These are phyloP conservation scores for Parastagonospora nodorum DNA, from an alignment of 2,329 filamentous ascomycete species.

Conservation along the genomic window DNA sequence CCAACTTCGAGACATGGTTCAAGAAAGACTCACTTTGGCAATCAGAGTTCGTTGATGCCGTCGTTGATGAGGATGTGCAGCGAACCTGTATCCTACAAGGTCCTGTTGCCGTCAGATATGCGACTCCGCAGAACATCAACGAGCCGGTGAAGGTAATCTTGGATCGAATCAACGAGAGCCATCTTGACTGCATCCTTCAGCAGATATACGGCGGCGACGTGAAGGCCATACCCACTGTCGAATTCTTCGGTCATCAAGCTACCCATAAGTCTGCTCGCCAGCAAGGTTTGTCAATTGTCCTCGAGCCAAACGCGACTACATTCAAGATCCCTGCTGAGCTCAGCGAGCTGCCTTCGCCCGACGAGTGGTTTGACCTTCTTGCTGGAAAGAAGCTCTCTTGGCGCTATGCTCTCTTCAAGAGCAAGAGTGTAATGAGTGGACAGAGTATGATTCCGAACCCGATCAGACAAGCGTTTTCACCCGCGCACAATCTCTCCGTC, in stretches of 20 bases:
- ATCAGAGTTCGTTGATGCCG: conserved; percentile 45
- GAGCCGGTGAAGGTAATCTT: conserved; percentile 19
- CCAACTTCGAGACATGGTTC: conserved; percentile 47
- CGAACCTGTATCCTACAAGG: conserved; percentile 46
- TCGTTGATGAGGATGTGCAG: conserved; percentile 40
- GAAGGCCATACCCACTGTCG: conserved; percentile 11
- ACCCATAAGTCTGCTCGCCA: conserved; percentile 6
- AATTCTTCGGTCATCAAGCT: conserved; percentile 17
- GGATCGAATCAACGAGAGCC: conserved; percentile 13
- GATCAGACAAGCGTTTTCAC: conserved; percentile 16
- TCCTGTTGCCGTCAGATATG: conserved; percentile 38
- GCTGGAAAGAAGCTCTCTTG: conserved; percentile 17
- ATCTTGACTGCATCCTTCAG: conserved; percentile 12
- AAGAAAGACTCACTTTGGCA: conserved; percentile 52
- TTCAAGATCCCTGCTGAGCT: conserved; percentile 13
- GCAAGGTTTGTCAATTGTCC: conserved; percentile 6
- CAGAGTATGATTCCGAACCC: conserved; percentile 17
- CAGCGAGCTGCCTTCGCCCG: conserved; percentile 4
- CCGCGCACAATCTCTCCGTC: conserved; percentile 10
- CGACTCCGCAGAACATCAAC: conserved; percentile 14
- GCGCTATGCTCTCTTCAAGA: conserved; percentile 15
- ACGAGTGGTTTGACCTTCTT: conserved; percentile 16
- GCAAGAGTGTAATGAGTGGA: conserved; percentile 12
- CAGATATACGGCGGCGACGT: conserved; percentile 6
- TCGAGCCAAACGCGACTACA: conserved; percentile 12